Base-by-base conservation (phyloP, 1,139 yeast genomes). In the Yamadazyma friedrichii region DNA sequence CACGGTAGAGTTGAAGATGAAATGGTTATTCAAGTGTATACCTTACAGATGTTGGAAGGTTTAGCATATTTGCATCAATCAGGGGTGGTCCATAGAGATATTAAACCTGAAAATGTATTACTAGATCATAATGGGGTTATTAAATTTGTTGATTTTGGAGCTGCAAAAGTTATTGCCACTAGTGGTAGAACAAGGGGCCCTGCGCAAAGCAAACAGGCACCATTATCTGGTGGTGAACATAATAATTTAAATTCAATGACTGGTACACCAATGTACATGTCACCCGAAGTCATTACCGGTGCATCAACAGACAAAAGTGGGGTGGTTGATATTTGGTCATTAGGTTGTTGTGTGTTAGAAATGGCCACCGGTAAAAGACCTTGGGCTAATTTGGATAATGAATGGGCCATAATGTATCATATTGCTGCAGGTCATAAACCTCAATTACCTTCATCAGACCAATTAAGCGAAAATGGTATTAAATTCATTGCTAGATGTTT, bases 221-320 rank as follows among this genome's bases (percentile, higher is more conserved):
- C 52, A 8, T 38, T 34, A 27, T 44, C 43, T 29, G 48, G 51
- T n/a, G 28, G 36, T 44, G 33, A 50, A 32, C 54, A 53, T 27
- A 53, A 58, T 38, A 68, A 69, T 44, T 53, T 70, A 42, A 70
- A 68, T 49, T 70, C 77, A 11, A 81, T 91, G 82, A 88, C 95
- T 1, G 98, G 98, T 38, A 93, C 98, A 0, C 98, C 98, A 13
- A 93, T 93, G 98, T 93, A 93, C 62, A 93, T 93, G 98, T 88
- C 98, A 0, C 98, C 98, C 0, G 98, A 93, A 58, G 89, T 88
- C 0, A 89, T 93, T 43, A 87, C 95, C 1, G 97, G 97, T 1
- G 70, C 82, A 3, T 67, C 76, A 3, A 65, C 77, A 2, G 86
- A 83, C 31, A 75, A 78, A 43, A 82, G 76, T 53, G 95, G 95